Evolutionary conservation across 2,329 filamentous ascomycete genomes (phyloP), one percentile per base, ranked within the genome.

Genomic region (Onygenales sp.): DNA sequence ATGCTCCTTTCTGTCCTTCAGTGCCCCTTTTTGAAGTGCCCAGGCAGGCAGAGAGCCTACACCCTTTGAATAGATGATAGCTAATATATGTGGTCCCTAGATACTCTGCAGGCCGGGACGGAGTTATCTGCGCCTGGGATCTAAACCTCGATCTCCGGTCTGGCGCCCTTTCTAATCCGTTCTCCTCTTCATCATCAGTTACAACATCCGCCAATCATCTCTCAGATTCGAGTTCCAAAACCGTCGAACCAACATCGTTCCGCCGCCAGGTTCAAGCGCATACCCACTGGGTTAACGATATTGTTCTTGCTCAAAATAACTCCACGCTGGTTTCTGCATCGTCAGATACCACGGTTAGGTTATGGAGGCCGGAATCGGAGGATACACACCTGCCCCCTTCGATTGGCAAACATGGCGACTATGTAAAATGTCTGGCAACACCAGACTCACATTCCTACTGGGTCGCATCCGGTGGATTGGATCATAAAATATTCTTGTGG

Each of bases 271-370:
- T 85, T 13, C 84, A 87, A 67, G 90, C 91, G 7, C 91, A 96
- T 69, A 95, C 89, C 49, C 89, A 95, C 70, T 96, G 91, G 91
- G 86, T 96, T 73, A 96, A 95, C 72, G 91, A 95, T 69, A 88
- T 96, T 58, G 82, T 84, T 21, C 80, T 95, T 52, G 86, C 86
- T 6, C 82, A 90, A 65, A 82, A 84, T 63, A 88, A 91, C 63
- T 77, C 83, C 14, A 87, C 87, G 21, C 77, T 96, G 48, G 86
- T 95, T 34, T 94, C 91, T 8, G 90, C 87, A 17, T 95, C 90
- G 4, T 95, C 91, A n/a, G 91, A 96, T 68, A 83, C 93, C 56
- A 90, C 89, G 7, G 90, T 96, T 66, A 93, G 95, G 70, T 74
- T 95, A 63, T 96, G 91, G 93, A 82, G 91, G 53, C 92, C 92